These are phyloP conservation scores for Penstemon davidsonii DNA, from an alignment of 257 asterid species.

Conservation along the genomic window DNA sequence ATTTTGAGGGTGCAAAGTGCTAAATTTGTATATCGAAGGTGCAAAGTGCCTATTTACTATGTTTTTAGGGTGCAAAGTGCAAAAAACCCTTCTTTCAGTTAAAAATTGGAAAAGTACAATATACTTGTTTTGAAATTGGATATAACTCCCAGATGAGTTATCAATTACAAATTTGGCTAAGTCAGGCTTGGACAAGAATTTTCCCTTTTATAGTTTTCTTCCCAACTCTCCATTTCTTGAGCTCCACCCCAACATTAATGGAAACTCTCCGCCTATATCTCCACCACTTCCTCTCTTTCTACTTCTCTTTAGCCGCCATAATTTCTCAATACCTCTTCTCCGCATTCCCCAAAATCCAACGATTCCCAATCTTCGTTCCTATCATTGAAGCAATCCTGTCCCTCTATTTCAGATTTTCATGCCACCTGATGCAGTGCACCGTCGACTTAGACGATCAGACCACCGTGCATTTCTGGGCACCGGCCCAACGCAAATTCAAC, in stretches of 20 bases:
- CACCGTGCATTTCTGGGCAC: slow-evolving; percentile 64
- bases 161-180: too few species aligned
- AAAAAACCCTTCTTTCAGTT: too few species aligned
- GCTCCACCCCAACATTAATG: slow-evolving; percentile 28
- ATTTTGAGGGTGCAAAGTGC: too few species aligned
- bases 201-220: not conserved
- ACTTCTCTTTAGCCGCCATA: slow-evolving; percentile 36
- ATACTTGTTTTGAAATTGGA: too few species aligned
- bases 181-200: too few species aligned
- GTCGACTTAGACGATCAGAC: slow-evolving; percentile 55
- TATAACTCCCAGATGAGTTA: too few species aligned
- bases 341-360: slow-evolving; percentile 40
- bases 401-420: slow-evolving; percentile 50
- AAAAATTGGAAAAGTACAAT: too few species aligned
- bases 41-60: too few species aligned
- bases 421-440: slow-evolving; percentile 53
- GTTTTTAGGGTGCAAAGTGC: too few species aligned
- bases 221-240: slow-evolving; percentile 9
- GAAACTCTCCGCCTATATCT: slow-evolving; percentile 35
- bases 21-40: too few species aligned
- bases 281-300: slow-evolving; percentile 42
- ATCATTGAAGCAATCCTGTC: slow-evolving; percentile 46
- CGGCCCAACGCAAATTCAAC: slow-evolving; percentile 40
- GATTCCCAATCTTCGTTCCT: slow-evolving; percentile 44
- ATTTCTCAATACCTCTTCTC: slow-evolving; percentile 28